Evolutionary conservation across 345 rosid species (phyloP).

Genomic region (Brassica juncea): DNA sequence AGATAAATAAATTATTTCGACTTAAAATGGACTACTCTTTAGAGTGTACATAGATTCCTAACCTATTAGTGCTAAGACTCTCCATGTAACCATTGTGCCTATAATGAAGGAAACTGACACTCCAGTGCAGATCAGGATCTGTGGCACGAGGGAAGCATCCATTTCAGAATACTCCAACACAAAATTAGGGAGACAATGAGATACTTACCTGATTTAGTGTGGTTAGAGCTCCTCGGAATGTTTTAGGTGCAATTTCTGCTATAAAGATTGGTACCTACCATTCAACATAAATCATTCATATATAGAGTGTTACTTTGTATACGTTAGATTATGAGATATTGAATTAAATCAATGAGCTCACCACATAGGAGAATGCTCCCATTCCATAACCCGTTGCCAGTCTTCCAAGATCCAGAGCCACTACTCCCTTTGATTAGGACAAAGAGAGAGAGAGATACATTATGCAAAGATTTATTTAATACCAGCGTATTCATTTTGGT

Average conservation of each 20-base stretch:
- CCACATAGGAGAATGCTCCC: constrained; percentile 96
- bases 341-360: constrained; percentile 29
- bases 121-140: constrained; percentile 77
- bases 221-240: constrained; percentile 80
- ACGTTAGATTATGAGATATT: background rate
- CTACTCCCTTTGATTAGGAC: constrained; percentile 52
- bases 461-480: background rate
- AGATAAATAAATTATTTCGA: background rate
- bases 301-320: background rate
- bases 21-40: background rate
- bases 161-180: background rate
- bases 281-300: constrained; percentile 1
- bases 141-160: constrained; percentile 18
- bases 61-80: constrained; percentile 81
- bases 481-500: constrained; percentile 3
- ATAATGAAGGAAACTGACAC: constrained; percentile 84
- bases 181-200: constrained; percentile 4
- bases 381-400: constrained; percentile 85
- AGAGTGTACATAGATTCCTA: background rate
- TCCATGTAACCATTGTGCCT: constrained; percentile 84
- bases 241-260: constrained; percentile 88
- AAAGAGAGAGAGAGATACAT: constrained; percentile 16
- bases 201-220: constrained; percentile 69
- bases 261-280: constrained; percentile 78
- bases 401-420: constrained; percentile 70